Evolutionary conservation across 129 eudicot species (phyloP).

Genomic region (Lonicera japonica): DNA sequence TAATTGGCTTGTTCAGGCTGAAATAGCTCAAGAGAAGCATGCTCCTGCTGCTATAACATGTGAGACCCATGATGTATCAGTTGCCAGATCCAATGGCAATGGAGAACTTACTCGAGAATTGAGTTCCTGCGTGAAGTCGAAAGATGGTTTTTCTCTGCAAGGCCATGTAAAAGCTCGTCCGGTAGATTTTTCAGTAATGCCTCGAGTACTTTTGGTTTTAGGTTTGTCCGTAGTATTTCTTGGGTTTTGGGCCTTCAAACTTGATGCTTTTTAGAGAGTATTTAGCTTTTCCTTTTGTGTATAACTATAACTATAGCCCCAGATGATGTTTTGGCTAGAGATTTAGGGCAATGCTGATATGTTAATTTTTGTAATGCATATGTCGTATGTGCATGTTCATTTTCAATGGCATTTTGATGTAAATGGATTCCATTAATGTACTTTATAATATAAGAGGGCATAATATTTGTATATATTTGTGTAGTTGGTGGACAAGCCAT

Average conservation of each 20-base stretch:
- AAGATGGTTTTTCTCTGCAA: constrained; percentile 7
- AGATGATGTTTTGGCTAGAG: neutral
- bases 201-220: constrained; percentile 31
- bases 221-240: constrained; percentile 35
- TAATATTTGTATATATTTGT: too few species aligned
- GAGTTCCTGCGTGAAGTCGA: constrained; percentile 12
- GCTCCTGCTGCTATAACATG: constrained; percentile 1
- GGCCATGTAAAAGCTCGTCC: too few species aligned
- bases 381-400: neutral
- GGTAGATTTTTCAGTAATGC: constrained; percentile 12
- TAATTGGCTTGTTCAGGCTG: constrained; percentile 35
- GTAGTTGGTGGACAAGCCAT: too few species aligned
- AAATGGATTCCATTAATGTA: too few species aligned
- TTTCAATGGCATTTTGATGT: neutral
- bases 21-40: constrained; percentile 8
- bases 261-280: neutral
- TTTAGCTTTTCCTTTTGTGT: neutral
- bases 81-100: neutral
- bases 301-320: neutral
- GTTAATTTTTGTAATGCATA: neutral
- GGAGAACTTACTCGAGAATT: constrained; percentile 12
- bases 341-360: neutral
- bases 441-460: too few species aligned
- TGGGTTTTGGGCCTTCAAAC: constrained; percentile 26
- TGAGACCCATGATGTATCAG: constrained; percentile 4